These are phyloP conservation scores for Cladosporium cucumerinum DNA, from an alignment of 2,329 filamentous ascomycete genomes.

Conservation along the genomic window DNA sequence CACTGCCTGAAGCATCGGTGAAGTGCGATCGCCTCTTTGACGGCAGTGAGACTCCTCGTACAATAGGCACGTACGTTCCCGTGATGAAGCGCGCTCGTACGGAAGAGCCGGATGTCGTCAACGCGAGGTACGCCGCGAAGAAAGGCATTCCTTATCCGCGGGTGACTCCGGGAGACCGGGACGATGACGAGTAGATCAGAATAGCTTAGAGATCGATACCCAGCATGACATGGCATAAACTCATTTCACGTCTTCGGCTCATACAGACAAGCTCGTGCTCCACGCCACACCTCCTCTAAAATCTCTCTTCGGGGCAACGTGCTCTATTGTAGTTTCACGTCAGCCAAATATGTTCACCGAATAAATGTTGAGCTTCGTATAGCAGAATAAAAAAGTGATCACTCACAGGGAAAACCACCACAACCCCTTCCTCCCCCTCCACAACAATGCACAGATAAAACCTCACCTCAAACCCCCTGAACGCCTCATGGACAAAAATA, in stretches of 20 bases:
- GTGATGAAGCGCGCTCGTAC: constrained; percentile 55
- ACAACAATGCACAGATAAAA: constrained; percentile 90
- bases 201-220: constrained; percentile 1
- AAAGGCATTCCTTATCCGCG: constrained; percentile 40
- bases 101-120: constrained; percentile 60
- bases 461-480: constrained; percentile 82
- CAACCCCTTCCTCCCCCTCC: constrained; percentile 79
- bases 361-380: neutral
- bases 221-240: neutral
- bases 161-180: constrained; percentile 10
- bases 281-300: constrained; percentile 87
- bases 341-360: neutral
- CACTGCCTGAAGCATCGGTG: constrained; percentile 18
- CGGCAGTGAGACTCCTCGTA: constrained; percentile 53
- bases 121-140: constrained; percentile 55
- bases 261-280: constrained; percentile 76
- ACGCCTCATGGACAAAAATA: constrained; percentile 92
- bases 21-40: constrained; percentile 54
- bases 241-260: constrained; percentile 53
- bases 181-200: constrained; percentile 19
- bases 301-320: constrained; percentile 71
- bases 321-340: constrained; percentile 39
- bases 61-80: constrained; percentile 57
- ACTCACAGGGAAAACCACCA: constrained; percentile 86
- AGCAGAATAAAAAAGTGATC: neutral